Percentiles rank a stretch among this genome's conserved stretches.
These are phyloP conservation scores for Lanzia echinophila DNA, from an alignment of 2,329 filamentous ascomycete species.

Conservation along the genomic window DNA sequence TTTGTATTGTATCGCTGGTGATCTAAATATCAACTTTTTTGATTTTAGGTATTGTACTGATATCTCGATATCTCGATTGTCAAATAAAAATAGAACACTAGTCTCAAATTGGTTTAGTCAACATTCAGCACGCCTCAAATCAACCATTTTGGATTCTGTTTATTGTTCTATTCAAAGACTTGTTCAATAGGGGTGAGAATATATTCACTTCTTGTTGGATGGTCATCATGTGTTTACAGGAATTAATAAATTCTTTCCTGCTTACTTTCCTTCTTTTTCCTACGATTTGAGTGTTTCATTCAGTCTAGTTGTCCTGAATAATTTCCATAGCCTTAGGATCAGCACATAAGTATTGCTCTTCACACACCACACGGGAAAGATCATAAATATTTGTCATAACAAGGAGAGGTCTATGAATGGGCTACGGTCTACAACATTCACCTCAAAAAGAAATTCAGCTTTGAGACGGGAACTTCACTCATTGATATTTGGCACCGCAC, in stretches of 20 bases:
- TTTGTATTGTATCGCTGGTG: conserved; percentile 2
- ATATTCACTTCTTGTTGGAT: conserved; percentile 3
- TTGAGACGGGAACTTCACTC: neutral
- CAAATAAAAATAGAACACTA: conserved; percentile 5
- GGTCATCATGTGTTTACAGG: conserved; percentile 6
- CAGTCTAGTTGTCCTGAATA: neutral
- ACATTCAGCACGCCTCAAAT: conserved; percentile 5
- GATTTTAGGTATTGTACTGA: too few species aligned
- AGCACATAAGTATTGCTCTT: conserved; percentile 13
- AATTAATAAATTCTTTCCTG: conserved; percentile 5
- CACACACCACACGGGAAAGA: neutral
- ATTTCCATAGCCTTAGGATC: neutral
- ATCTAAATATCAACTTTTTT: neutral
- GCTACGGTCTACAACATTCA: neutral
- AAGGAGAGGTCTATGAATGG: neutral
- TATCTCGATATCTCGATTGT: neutral
- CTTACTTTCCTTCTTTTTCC: conserved; percentile 4
- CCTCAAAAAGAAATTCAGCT: neutral
- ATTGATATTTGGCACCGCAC: conserved; percentile 2
- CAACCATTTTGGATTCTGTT: conserved; percentile 2
- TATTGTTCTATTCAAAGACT: neutral
- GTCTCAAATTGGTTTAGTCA: conserved; percentile 2
- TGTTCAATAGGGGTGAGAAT: conserved; percentile 3
- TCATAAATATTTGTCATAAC: neutral
- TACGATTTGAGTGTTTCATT: conserved; percentile 1